Evolutionary conservation across 495 filamentous ascomycete species (phyloP).

Genomic region (Lasiosphaeria ovina): DNA sequence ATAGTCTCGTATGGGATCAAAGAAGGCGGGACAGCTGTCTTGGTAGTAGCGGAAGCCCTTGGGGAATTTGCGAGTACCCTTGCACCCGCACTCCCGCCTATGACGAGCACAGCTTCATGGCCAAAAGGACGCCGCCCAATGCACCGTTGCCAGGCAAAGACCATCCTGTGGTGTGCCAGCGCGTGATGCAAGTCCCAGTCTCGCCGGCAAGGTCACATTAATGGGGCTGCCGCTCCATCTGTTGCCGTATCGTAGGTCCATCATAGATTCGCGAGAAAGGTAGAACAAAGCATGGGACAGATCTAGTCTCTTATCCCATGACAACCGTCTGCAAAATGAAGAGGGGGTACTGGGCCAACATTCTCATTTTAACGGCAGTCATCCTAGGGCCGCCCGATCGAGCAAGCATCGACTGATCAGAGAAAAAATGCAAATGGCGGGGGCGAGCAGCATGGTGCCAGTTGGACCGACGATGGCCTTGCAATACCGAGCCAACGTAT

Average conservation of each 20-base stretch:
- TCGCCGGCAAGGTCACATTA: neutral
- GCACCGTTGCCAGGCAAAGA: conserved; percentile 4
- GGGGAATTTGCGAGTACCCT: conserved; percentile 22
- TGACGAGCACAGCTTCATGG: neutral
- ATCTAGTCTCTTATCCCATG: neutral
- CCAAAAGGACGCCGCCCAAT: neutral
- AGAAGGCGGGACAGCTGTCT: conserved; percentile 16
- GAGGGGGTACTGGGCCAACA: neutral
- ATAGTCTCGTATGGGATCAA: conserved; percentile 33
- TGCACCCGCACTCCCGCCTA: neutral
- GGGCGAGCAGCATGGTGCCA: neutral
- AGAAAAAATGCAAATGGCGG: neutral
- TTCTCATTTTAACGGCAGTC: conserved; percentile 5
- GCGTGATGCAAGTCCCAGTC: neutral
- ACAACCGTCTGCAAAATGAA: neutral
- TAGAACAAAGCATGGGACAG: conserved; percentile 7
- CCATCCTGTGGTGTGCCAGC: conserved; percentile 9
- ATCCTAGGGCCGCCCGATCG: neutral
- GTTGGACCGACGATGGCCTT: conserved; percentile 6
- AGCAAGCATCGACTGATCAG: conserved; percentile 1
- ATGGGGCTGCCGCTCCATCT: conserved; percentile 8
- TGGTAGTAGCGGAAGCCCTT: conserved; percentile 17
- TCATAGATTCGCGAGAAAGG: conserved; percentile 16
- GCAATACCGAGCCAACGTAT: conserved; percentile 10
- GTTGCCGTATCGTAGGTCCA: neutral